Percentiles rank a stretch among this genome's conserved stretches.
phyloP scores from a whole-genome alignment of 75 land plant genomes.

The Cupressus sempervirens region DNA sequence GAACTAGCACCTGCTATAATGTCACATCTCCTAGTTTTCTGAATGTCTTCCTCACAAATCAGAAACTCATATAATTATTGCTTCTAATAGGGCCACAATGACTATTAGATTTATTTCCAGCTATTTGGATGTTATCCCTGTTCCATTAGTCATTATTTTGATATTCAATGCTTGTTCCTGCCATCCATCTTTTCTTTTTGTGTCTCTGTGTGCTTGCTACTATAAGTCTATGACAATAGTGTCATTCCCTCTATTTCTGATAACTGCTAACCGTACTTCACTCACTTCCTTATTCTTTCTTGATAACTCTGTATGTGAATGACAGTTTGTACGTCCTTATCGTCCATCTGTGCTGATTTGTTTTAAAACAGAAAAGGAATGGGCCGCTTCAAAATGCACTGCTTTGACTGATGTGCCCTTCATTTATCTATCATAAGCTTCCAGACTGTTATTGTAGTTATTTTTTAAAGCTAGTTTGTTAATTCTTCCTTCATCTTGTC shows the following conservation, averaged over 20 bases:
- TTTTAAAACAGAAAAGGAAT: neutral
- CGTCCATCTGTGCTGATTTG: too few species aligned
- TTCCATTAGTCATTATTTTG: neutral
- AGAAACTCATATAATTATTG: too few species aligned
- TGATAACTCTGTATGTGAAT: neutral
- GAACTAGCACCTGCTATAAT: neutral
- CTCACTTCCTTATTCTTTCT: neutral
- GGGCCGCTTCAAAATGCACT: neutral
- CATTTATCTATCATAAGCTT: neutral
- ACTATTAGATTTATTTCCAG: neutral
- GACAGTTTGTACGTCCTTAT: too few species aligned
- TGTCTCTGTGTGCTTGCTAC: neutral
- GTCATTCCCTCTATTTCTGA: neutral
- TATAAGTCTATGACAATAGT: neutral
- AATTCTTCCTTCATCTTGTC: neutral
- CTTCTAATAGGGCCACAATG: neutral
- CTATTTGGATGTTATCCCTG: neutral
- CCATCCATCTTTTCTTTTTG: neutral
- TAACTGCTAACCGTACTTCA: neutral
- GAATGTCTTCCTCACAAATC: neutral
- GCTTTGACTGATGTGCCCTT: neutral
- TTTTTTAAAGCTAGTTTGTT: neutral
- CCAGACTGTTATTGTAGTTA: neutral
- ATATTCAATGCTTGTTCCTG: neutral
- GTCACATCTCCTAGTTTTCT: neutral